Evolutionary conservation across 805 yeast genomes (phyloP).

Genomic region (Cephaloascus fragrans): DNA sequence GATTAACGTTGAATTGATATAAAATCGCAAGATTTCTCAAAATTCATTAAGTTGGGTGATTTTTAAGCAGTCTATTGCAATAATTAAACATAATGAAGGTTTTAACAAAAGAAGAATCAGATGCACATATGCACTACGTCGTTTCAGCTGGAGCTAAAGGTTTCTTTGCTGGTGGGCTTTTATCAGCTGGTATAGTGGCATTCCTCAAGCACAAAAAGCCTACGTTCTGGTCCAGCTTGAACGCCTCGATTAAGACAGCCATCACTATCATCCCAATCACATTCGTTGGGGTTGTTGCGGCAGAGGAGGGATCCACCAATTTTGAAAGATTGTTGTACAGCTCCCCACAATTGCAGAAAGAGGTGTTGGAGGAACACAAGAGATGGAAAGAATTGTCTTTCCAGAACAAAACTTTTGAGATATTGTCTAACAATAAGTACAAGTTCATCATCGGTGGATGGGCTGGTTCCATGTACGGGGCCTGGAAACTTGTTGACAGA

Average conservation of each 20-base stretch:
- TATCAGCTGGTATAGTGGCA: conserved; percentile 47
- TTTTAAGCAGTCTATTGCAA: too few relatives aligned
- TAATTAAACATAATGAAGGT: conserved; percentile 45
- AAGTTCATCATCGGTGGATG: conserved; percentile 61
- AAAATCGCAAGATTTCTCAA: too few relatives aligned
- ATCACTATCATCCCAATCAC: conserved; percentile 62
- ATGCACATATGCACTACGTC: conserved; percentile 53
- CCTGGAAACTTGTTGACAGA: conserved; percentile 64
- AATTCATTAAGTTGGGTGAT: too few relatives aligned
- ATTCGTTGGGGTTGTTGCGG: conserved; percentile 48
- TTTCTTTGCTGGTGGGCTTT: conserved; percentile 39
- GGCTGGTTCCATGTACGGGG: conserved; percentile 75
- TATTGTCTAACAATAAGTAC: conserved; percentile 48
- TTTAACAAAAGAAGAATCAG: conserved; percentile 53
- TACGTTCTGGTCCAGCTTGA: conserved; percentile 32
- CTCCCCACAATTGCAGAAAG: conserved; percentile 28
- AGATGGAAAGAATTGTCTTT: conserved; percentile 42
- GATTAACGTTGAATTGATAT: too few relatives aligned
- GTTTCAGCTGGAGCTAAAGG: conserved; percentile 56
- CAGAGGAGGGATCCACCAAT: conserved; percentile 59
- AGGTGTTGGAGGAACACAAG: conserved; percentile 32
- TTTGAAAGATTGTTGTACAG: conserved; percentile 59
- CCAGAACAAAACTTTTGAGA: conserved; percentile 39
- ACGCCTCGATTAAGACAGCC: conserved; percentile 43
- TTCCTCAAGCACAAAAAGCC: conserved; percentile 24